Conservation (phyloP, 345 rosid genomes). For the Luvunga scandens region DNA sequence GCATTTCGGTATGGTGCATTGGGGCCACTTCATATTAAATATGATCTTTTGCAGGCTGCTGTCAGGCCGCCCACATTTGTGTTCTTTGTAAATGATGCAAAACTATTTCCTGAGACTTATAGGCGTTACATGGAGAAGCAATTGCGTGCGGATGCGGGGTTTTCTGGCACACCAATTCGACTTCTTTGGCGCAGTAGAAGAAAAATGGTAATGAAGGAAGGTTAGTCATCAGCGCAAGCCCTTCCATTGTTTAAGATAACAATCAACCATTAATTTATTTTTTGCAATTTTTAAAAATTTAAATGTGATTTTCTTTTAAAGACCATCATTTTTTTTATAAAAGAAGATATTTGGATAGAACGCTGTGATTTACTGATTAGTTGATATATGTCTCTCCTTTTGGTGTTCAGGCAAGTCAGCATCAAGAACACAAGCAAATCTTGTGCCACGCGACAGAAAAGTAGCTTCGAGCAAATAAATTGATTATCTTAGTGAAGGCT, state of each 20-base stretch:
- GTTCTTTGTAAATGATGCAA: conserved; percentile 89
- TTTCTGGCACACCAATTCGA: conserved; percentile 81
- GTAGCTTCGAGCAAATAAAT: conserved; percentile 23
- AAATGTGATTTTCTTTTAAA: conserved; percentile 1
- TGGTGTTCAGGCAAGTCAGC: conserved; percentile 28
- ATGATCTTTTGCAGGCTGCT: conserved; percentile 65
- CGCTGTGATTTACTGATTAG: neutral
- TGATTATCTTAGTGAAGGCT: neutral
- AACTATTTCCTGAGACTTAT: conserved; percentile 85
- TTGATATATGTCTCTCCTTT: conserved; percentile 5
- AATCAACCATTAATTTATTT: no score
- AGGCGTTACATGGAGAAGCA: conserved; percentile 95
- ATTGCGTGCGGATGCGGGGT: conserved; percentile 82
- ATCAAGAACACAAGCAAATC: conserved; percentile 17
- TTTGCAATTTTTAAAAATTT: no score
- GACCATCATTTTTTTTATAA: neutral
- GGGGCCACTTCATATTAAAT: neutral
- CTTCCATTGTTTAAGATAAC: neutral
- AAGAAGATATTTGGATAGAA: neutral
- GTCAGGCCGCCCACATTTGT: conserved; percentile 96
- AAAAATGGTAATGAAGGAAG: conserved; percentile 61
- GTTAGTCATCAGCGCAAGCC: conserved; percentile 22
- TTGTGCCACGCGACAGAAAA: conserved; percentile 20
- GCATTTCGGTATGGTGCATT: neutral
- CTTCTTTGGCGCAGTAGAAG: conserved; percentile 94